phyloP scores from a whole-genome alignment of 345 rosid genomes.

The Anacardium occidentale region DNA sequence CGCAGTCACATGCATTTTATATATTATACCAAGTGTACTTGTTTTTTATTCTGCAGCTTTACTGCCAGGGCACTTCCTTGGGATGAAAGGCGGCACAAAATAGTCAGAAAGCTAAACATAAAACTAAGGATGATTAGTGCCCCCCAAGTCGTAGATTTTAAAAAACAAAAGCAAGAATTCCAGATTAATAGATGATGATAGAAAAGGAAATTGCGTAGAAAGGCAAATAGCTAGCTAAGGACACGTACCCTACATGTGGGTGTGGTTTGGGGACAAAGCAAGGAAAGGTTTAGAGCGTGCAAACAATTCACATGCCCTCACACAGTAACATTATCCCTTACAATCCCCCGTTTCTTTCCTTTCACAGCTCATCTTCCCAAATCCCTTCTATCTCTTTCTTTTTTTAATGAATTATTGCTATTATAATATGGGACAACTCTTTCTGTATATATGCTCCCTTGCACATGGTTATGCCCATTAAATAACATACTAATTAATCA shows the following conservation, averaged over 20 bases:
- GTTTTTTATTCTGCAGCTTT: conserved; percentile 7
- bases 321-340: conserved; percentile 21
- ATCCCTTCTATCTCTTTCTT: neutral
- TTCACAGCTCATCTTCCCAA: conserved; percentile 43
- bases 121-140: conserved; percentile 30
- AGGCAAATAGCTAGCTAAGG: neutral
- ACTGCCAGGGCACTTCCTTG: conserved; percentile 28
- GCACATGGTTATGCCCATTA: conserved; percentile 22
- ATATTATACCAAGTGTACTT: neutral
- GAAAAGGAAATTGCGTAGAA: conserved; percentile 27
- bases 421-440: conserved; percentile 4
- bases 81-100: no score
- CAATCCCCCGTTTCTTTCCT: neutral
- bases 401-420: neutral
- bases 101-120: neutral
- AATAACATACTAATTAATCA: neutral
- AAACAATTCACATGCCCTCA: conserved; percentile 49
- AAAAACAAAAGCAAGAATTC: conserved; percentile 21
- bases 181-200: conserved; percentile 14
- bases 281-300: conserved; percentile 29
- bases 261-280: conserved; percentile 49
- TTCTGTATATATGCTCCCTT: conserved; percentile 12
- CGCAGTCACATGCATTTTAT: neutral
- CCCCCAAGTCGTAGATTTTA: conserved; percentile 14
- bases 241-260: conserved; percentile 69